Evolutionary conservation across 164 flowering plant species (phyloP).

Genomic region (Vitis labrusca): DNA sequence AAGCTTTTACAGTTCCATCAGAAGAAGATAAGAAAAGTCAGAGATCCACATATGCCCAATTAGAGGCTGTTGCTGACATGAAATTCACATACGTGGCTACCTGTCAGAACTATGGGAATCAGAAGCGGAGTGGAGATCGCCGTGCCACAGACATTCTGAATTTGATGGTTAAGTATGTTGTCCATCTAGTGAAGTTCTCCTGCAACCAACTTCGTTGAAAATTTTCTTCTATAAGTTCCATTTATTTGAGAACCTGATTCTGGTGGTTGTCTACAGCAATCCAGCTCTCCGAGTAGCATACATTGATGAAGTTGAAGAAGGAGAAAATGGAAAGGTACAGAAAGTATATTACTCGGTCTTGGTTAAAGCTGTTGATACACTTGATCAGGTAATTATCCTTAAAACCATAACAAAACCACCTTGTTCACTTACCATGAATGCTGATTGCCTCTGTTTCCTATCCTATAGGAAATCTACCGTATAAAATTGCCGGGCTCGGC

Average conservation of each 20-base stretch:
- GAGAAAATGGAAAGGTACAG: constrained; percentile 66
- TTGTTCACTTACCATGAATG: background rate
- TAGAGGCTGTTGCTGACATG: constrained; percentile 95
- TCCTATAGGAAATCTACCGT: constrained; percentile 79
- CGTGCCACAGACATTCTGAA: constrained; percentile 94
- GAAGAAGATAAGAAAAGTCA: constrained; percentile 89
- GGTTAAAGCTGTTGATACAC: constrained; percentile 89
- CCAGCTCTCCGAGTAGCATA: constrained; percentile 98
- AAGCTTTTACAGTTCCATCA: constrained; percentile 60
- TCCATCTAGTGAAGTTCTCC: constrained; percentile 5
- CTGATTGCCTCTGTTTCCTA: too few species aligned
- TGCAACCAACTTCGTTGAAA: constrained; percentile 2
- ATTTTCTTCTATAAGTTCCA: background rate
- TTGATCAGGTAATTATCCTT: constrained; percentile 76
- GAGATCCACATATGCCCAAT: constrained; percentile 74
- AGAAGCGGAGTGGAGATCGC: constrained; percentile 91
- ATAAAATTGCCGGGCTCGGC: constrained; percentile 95
- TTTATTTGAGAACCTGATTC: constrained; percentile 5
- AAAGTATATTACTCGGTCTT: constrained; percentile 92
- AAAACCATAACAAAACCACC: background rate
- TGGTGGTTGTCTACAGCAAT: constrained; percentile 44
- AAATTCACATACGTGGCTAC: constrained; percentile 96
- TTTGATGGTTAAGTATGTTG: constrained; percentile 93
- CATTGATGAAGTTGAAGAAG: constrained; percentile 97
- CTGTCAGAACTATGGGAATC: constrained; percentile 95